These are phyloP conservation scores for Beauveria sp. DNA, from an alignment of 2,329 filamentous ascomycete genomes.

Conservation along the genomic window DNA sequence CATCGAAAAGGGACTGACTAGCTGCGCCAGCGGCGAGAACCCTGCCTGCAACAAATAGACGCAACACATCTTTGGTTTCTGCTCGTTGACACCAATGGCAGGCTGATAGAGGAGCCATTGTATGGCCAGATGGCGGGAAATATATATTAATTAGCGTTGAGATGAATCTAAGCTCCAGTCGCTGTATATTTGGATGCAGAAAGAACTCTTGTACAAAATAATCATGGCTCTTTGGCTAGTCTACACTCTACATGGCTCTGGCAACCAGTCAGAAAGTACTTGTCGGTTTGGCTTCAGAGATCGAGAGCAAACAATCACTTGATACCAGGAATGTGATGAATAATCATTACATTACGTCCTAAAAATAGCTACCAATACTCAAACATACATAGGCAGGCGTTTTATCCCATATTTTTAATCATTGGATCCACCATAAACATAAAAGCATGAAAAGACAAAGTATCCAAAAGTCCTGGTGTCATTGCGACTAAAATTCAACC, in stretches of 20 bases:
- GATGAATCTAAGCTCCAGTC: too few relatives aligned
- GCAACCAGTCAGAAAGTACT: too few relatives aligned
- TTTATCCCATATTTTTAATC: background rate
- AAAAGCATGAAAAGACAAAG: background rate
- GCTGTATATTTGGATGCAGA: too few relatives aligned
- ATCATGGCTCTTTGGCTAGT: too few relatives aligned
- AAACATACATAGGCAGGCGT: background rate
- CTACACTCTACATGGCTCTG: too few relatives aligned
- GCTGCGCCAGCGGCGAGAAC: background rate
- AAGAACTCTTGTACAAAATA: too few relatives aligned
- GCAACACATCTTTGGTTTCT: background rate
- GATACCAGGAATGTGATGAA: background rate
- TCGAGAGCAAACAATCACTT: background rate
- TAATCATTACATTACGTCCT: slow-evolving; percentile 2
- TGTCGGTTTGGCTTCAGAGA: too few relatives aligned
- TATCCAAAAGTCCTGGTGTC: background rate
- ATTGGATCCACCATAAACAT: background rate
- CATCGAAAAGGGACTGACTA: background rate
- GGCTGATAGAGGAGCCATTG: too few relatives aligned
- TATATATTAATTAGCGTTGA: too few relatives aligned
- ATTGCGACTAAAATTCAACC: background rate
- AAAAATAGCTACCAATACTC: background rate
- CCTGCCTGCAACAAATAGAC: background rate
- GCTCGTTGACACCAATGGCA: background rate
- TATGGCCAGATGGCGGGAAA: too few relatives aligned